Evolutionary conservation across 2,329 filamentous ascomycete genomes (phyloP).

Genomic region (Trichophyton simii): DNA sequence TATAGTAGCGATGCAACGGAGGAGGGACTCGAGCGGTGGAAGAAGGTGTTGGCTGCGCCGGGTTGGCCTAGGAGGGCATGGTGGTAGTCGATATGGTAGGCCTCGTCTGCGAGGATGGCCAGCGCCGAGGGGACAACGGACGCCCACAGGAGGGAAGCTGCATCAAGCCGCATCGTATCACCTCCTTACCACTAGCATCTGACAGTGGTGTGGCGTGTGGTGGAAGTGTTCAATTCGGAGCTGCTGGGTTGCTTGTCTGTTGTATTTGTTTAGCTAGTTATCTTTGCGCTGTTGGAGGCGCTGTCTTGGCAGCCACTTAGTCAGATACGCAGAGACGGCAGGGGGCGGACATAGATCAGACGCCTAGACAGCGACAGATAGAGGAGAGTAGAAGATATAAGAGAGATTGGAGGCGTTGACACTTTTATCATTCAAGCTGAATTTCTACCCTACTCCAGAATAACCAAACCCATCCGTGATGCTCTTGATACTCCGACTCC

Average conservation of each 20-base stretch:
- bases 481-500: no score
- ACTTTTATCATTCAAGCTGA: no score
- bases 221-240: background rate
- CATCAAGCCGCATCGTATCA: constrained; percentile 30
- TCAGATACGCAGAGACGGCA: background rate
- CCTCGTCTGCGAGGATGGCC: constrained; percentile 81
- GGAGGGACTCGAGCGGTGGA: constrained; percentile 70
- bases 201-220: constrained; percentile 10
- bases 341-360: no score
- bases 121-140: constrained; percentile 39
- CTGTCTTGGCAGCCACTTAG: background rate
- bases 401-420: no score
- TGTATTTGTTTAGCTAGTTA: background rate
- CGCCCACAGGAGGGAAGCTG: constrained; percentile 28
- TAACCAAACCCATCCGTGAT: no score
- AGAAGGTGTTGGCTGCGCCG: constrained; percentile 75
- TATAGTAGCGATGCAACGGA: constrained; percentile 85
- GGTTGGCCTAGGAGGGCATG: constrained; percentile 77
- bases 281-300: background rate
- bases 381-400: no score
- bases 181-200: constrained; percentile 23
- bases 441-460: no score
- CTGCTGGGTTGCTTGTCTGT: background rate
- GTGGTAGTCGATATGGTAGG: constrained; percentile 85
- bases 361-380: no score